phyloP scores from a whole-genome alignment of 2,329 filamentous ascomycete genomes.

The Aspergillus aculeatus region DNA sequence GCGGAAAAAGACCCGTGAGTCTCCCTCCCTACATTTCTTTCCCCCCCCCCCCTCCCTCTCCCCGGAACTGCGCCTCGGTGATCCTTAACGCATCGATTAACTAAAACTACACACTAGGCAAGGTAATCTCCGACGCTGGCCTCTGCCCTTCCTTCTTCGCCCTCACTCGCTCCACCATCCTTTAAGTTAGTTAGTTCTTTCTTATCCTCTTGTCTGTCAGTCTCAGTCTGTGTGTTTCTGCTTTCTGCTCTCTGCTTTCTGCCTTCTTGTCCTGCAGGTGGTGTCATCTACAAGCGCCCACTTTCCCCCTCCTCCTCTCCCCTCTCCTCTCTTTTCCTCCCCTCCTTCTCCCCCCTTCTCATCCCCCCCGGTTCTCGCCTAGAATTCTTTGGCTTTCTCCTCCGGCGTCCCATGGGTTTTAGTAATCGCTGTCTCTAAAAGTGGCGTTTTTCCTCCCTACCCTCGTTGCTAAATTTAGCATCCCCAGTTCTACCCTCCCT shows the following conservation, averaged over 20 bases:
- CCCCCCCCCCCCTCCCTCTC: conserved; percentile 16
- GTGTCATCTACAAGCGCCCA: conserved; percentile 15
- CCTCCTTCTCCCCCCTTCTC: neutral
- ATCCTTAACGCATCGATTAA: conserved; percentile 25
- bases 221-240: neutral
- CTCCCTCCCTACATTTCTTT: neutral
- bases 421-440: conserved; percentile 26
- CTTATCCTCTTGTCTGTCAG: conserved; percentile 3
- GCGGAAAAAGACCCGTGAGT: neutral
- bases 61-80: conserved; percentile 25
- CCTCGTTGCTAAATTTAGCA: conserved; percentile 39
- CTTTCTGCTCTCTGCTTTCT: neutral
- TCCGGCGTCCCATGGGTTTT: conserved; percentile 9
- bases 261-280: conserved; percentile 9
- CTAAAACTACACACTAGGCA: conserved; percentile 10
- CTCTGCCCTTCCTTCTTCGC: neutral
- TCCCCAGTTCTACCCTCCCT: conserved; percentile 20
- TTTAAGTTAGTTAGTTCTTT: neutral
- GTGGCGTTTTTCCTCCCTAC: conserved; percentile 19
- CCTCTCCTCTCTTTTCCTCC: conserved; percentile 1
- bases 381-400: conserved; percentile 1
- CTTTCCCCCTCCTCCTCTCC: conserved; percentile 9
- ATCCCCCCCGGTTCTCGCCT: neutral
- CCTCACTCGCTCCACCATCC: conserved; percentile 4
- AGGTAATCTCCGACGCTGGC: conserved; percentile 24